Evolutionary conservation across 345 rosid genomes (phyloP).

Genomic region (Sonneratia alba): DNA sequence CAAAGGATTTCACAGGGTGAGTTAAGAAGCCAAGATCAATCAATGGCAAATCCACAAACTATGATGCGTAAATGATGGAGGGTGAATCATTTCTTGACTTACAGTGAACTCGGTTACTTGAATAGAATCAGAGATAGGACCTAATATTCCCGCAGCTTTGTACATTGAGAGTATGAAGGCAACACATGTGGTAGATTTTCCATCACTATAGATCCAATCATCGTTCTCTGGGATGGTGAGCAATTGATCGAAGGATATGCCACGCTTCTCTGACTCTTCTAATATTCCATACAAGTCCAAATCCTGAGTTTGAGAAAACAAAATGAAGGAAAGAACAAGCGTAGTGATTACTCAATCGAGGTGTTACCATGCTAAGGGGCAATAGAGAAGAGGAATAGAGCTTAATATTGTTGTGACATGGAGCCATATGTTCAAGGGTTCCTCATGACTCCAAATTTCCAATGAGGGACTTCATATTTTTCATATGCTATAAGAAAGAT

Average conservation of each 20-base stretch:
- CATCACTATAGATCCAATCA: conserved; percentile 95
- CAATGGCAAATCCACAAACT: not conserved
- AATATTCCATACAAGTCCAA: conserved; percentile 70
- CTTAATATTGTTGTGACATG: not conserved
- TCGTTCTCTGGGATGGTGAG: conserved; percentile 86
- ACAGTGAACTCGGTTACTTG: conserved; percentile 98
- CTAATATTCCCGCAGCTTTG: conserved; percentile 84
- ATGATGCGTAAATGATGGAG: not conserved
- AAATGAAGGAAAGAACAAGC: not conserved
- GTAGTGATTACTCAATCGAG: not conserved
- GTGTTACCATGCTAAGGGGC: not conserved
- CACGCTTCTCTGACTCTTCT: conserved; percentile 73
- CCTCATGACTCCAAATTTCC: not conserved
- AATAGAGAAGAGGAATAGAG: not conserved
- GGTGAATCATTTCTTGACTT: conserved; percentile 14
- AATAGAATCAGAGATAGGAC: conserved; percentile 51
- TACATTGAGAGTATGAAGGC: conserved; percentile 93
- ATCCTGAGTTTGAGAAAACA: conserved; percentile 28
- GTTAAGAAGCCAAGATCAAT: not conserved
- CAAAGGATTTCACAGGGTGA: not conserved
- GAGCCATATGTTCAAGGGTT: not conserved
- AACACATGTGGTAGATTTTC: conserved; percentile 89
- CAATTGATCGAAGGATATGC: conserved; percentile 69
- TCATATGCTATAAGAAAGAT: not conserved
- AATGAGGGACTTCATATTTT: not conserved